Evolutionary conservation across 805 yeast genomes (phyloP).

Genomic region (Tetrapisispora phaffii): DNA sequence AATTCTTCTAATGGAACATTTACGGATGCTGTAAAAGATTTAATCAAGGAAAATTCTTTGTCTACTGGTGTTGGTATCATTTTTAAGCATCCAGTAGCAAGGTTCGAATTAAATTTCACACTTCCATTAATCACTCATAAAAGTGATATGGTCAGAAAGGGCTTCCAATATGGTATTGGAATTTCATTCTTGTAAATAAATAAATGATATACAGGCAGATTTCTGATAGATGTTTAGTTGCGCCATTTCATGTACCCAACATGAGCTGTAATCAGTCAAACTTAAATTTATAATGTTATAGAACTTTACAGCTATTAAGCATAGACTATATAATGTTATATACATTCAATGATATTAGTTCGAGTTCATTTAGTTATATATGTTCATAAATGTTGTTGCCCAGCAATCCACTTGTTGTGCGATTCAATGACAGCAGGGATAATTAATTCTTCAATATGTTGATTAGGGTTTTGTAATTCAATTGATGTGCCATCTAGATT

Average conservation of each 20-base stretch:
- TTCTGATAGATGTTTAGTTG: background rate
- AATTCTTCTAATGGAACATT: slow-evolving; percentile 12
- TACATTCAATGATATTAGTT: too few species aligned
- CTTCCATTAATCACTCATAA: slow-evolving; percentile 47
- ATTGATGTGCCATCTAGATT: slow-evolving; percentile 38
- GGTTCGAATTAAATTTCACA: slow-evolving; percentile 57
- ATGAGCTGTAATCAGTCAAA: too few species aligned
- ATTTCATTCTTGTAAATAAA: slow-evolving; percentile 40
- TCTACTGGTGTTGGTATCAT: slow-evolving; percentile 52
- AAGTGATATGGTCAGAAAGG: slow-evolving; percentile 47
- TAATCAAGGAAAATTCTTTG: slow-evolving; percentile 37
- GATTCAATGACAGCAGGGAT: slow-evolving; percentile 63
- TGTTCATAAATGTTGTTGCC: slow-evolving; percentile 8
- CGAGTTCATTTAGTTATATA: background rate
- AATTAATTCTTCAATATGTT: slow-evolving; percentile 60
- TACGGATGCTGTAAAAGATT: slow-evolving; percentile 16
- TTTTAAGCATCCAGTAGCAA: slow-evolving; percentile 53
- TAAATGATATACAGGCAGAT: background rate
- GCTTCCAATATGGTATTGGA: slow-evolving; percentile 60
- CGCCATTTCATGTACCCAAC: too few species aligned
- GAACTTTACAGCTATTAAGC: background rate
- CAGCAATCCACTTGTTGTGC: slow-evolving; percentile 55
- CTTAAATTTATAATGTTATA: background rate
- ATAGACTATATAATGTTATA: background rate
- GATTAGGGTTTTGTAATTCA: slow-evolving; percentile 36